A percentile compares a stretch with the other conserved stretches of the same genome.
Conservation (phyloP, 805 yeast genomes). For the Zygosaccharomyces kombuchaensis region DNA sequence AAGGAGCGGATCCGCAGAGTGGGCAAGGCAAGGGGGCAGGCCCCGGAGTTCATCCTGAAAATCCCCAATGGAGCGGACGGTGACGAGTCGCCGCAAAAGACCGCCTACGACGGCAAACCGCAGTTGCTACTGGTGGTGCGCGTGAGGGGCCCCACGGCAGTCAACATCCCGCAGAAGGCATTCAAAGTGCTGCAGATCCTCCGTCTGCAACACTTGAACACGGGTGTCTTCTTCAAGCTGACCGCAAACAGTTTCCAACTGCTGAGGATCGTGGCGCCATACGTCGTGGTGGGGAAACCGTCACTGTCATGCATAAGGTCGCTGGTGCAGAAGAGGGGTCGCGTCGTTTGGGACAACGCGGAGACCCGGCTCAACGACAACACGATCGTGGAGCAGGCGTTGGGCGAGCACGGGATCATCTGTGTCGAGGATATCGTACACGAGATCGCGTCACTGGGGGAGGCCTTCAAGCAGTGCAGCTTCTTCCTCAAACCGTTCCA, state of each 20-base stretch:
- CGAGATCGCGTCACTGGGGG: conserved; percentile 62
- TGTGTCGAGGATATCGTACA: conserved; percentile 80
- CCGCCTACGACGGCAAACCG: conserved; percentile 40
- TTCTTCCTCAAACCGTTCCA: conserved; percentile 67
- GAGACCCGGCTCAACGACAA: conserved; percentile 63
- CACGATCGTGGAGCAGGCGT: conserved; percentile 65
- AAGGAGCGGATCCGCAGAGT: conserved; percentile 62
- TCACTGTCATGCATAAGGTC: conserved; percentile 68
- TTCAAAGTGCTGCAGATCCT: conserved; percentile 54
- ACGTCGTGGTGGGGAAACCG: conserved; percentile 69
- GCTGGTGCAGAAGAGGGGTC: conserved; percentile 72
- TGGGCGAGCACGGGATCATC: conserved; percentile 65
- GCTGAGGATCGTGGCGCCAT: conserved; percentile 65
- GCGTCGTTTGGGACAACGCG: conserved; percentile 39
- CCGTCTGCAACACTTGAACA: conserved; percentile 55
- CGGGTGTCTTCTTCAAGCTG: conserved; percentile 68
- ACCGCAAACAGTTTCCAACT: conserved; percentile 58
- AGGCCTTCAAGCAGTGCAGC: conserved; percentile 54
- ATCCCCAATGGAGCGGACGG: conserved; percentile 24
- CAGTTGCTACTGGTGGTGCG: conserved; percentile 63
- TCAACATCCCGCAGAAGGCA: conserved; percentile 62
- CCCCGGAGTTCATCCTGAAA: conserved; percentile 35
- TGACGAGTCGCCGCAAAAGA: conserved; percentile 19
- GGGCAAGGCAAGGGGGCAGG: conserved; percentile 33
- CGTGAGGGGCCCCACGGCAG: conserved; percentile 59